Evolutionary conservation across 2,329 filamentous ascomycete species (phyloP).

Genomic region (Diaporthe sp.): DNA sequence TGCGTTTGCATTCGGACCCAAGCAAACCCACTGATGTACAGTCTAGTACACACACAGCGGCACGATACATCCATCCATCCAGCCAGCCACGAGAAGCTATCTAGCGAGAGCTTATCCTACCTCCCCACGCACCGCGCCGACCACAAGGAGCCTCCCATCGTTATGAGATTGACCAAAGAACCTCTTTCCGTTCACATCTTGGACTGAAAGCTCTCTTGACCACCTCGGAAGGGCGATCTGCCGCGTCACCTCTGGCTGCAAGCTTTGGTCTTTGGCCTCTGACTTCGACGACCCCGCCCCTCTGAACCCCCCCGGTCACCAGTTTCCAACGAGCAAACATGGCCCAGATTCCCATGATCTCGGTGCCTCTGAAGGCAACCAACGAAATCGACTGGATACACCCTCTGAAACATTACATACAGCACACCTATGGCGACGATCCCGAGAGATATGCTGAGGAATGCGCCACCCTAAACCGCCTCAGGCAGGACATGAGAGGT

Average conservation of each 20-base stretch:
- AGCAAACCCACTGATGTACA: constrained; percentile 13
- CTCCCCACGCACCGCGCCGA: constrained; percentile 8
- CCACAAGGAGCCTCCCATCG: constrained; percentile 17
- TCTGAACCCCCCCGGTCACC: neutral
- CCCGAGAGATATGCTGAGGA: constrained; percentile 96
- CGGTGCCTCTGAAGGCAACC: constrained; percentile 90
- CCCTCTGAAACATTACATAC: constrained; percentile 93
- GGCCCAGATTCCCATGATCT: constrained; percentile 95
- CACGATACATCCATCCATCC: constrained; percentile 27
- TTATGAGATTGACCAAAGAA: constrained; percentile 34
- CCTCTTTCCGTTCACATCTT: constrained; percentile 12
- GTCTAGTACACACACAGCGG: neutral
- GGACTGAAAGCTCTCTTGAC: constrained; percentile 34
- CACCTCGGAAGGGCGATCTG: constrained; percentile 18
- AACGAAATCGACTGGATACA: constrained; percentile 99
- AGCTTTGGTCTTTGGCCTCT: constrained; percentile 34
- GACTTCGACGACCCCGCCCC: constrained; percentile 34
- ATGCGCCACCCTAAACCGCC: constrained; percentile 91
- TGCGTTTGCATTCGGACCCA: constrained; percentile 9
- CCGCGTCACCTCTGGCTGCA: constrained; percentile 31
- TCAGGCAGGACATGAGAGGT: constrained; percentile 98
- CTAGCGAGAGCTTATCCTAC: constrained; percentile 26
- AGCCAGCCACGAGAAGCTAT: constrained; percentile 18
- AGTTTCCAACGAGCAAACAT: constrained; percentile 55
- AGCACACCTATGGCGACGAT: constrained; percentile 94